These are phyloP conservation scores for Haematococcus sp. DNA, from an alignment of 139 green algal genomes.

Conservation along the genomic window DNA sequence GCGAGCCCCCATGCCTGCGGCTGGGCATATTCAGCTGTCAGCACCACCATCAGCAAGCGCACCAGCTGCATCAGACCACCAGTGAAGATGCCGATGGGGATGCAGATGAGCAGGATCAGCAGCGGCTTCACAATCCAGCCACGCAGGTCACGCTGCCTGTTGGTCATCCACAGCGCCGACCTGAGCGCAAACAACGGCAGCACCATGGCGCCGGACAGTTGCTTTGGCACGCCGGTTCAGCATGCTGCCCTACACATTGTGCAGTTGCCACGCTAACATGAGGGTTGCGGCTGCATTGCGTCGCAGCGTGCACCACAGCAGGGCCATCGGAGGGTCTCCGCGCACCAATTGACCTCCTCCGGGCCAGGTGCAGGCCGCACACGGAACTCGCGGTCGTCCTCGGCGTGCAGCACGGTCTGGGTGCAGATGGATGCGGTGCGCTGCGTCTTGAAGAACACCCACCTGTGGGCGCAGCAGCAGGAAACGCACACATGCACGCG, in stretches of 20 bases:
- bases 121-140: constrained; percentile 32
- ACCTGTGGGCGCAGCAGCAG: neutral
- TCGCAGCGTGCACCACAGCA: too few species aligned
- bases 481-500: too few species aligned
- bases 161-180: constrained; percentile 38
- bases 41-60: neutral
- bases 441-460: constrained; percentile 59
- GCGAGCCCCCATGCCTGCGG: too few species aligned
- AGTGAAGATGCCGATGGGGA: constrained; percentile 58
- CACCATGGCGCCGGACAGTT: neutral
- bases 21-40: too few species aligned
- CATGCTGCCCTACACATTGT: neutral
- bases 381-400: constrained; percentile 46
- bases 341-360: constrained; percentile 66
- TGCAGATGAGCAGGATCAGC: constrained; percentile 48
- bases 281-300: too few species aligned
- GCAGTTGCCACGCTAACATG: neutral
- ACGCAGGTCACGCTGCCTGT: constrained; percentile 38
- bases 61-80: constrained; percentile 34
- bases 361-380: constrained; percentile 54
- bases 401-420: constrained; percentile 45
- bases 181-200: neutral
- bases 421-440: constrained; percentile 22
- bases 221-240: too few species aligned
- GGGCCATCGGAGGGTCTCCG: constrained; percentile 10